Conservation (phyloP, 805 yeast species). For the Kuraishia molischiana region DNA sequence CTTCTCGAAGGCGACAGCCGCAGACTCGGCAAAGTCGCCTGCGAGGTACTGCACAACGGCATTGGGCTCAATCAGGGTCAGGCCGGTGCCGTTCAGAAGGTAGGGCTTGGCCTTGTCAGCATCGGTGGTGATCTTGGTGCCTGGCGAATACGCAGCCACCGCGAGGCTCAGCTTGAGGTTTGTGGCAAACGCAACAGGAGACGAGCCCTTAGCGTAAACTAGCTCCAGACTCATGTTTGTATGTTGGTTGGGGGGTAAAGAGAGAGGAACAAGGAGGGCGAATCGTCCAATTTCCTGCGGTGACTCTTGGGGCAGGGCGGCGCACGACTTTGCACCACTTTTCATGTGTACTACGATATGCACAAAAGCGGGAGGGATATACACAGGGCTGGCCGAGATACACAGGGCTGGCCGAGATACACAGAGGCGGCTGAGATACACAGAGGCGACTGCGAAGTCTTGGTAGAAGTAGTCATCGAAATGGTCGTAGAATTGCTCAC, state of each 20-base stretch:
- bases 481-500: too few species aligned
- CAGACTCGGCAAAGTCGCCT: slow-evolving; percentile 23
- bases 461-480: too few species aligned
- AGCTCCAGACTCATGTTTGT: slow-evolving; percentile 18
- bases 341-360: too few species aligned
- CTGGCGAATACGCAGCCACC: slow-evolving; percentile 19
- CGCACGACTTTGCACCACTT: too few species aligned
- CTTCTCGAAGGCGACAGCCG: slow-evolving; percentile 33
- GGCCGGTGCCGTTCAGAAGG: slow-evolving; percentile 22
- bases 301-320: too few species aligned
- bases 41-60: slow-evolving; percentile 60
- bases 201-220: slow-evolving; percentile 19
- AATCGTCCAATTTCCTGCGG: too few species aligned
- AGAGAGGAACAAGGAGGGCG: not conserved
- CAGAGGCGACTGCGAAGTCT: too few species aligned
- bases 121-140: slow-evolving; percentile 15
- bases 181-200: slow-evolving; percentile 20
- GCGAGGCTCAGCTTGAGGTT: slow-evolving; percentile 38
- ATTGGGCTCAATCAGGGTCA: slow-evolving; percentile 53
- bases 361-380: too few species aligned
- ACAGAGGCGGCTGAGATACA: too few species aligned
- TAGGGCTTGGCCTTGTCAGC: slow-evolving; percentile 12
- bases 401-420: too few species aligned
- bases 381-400: too few species aligned
- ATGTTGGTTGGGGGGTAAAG: not conserved